Conservation (phyloP, 1,284 basidiomycete genomes). For the Cryptococcus hybrid region DNA sequence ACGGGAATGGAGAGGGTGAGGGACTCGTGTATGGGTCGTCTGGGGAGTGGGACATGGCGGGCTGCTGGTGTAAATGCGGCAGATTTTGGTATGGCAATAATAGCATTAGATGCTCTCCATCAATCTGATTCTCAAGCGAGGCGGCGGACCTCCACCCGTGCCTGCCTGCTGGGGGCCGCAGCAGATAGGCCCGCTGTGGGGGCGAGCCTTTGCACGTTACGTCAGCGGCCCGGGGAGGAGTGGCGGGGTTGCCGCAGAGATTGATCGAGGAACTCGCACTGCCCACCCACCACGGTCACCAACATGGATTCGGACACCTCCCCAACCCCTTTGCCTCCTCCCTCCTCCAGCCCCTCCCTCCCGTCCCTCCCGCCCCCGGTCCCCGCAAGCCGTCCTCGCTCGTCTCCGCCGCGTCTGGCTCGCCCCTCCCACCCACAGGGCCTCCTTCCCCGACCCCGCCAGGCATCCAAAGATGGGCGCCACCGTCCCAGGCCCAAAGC, state of each 20-base stretch:
- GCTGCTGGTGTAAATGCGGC: no score
- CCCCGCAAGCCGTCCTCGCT: slow-evolving; percentile 23
- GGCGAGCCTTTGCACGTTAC: no score
- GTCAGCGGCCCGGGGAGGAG: no score
- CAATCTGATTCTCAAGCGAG: no score
- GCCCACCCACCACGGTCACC: neutral
- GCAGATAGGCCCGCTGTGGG: no score
- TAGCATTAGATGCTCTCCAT: no score
- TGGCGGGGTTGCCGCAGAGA: no score
- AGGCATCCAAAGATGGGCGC: slow-evolving; percentile 38
- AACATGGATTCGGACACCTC: slow-evolving; percentile 12
- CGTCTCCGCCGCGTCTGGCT: slow-evolving; percentile 38
- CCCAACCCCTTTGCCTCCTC: slow-evolving; percentile 18
- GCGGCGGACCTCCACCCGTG: no score
- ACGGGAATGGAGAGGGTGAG: slow-evolving; percentile 5
- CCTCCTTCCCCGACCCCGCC: slow-evolving; percentile 45
- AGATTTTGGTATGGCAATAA: no score
- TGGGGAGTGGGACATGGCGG: slow-evolving; percentile 9
- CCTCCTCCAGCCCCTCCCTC: slow-evolving; percentile 6
- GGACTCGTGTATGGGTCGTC: neutral
- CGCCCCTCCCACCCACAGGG: slow-evolving; percentile 48
- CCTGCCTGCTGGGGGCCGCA: no score
- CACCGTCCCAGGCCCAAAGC: slow-evolving; percentile 36
- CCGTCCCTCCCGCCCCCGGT: slow-evolving; percentile 9
- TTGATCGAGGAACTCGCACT: no score